Base-by-base conservation (phyloP, 352 stramenopile species). In the Phytopythium kandeliae region DNA sequence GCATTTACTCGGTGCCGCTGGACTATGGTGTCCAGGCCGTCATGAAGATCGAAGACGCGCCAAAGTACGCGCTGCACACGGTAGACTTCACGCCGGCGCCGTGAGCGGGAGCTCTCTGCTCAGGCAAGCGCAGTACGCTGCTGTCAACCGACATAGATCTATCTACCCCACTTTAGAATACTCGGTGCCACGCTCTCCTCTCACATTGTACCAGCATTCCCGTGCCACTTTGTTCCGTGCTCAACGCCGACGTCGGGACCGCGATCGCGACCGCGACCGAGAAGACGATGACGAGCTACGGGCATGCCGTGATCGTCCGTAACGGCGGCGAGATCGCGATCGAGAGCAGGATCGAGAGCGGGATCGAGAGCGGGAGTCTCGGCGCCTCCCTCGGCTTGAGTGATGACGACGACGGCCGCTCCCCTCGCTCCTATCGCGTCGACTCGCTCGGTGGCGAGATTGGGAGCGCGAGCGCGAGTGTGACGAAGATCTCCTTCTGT, bases 11-110 rank as follows among this genome's bases (percentile, higher is more conserved):
- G 9, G 80, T 95, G 51, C 84, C 84, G 21, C 61, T 95, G 52
- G 83, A 92, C 71, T 95, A 95, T 35, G 84, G 84, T n/a, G 84
- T 95, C 15, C 84, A 95, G 57, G 84, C 82, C 4, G 84, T 95
- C 36, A 94, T 94, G 84, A 94, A 94, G 62, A 90, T 94, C 25
- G 73, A 76, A 26, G 80, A 91, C 48, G 84, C 91, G 52, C 84
- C 84, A 26, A 89, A 94, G 72, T 92, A 94, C 51, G 75, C 89
- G 42, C 62, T 94, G 31, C 80, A 82, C 33, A 94, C 84, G 36
- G 77, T 94, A 50, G 80, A 94, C 22, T 92, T 94, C 50, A 72
- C 62, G 15, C 57, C 55, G 13, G 34, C 21, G 13, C 34, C 47
- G 43, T 49, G 25, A 37, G 5, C 4, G 5, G 11, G 5, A 33